Evolutionary conservation across 1,284 basidiomycete genomes (phyloP).

Genomic region (Malassezia cuniculi): DNA sequence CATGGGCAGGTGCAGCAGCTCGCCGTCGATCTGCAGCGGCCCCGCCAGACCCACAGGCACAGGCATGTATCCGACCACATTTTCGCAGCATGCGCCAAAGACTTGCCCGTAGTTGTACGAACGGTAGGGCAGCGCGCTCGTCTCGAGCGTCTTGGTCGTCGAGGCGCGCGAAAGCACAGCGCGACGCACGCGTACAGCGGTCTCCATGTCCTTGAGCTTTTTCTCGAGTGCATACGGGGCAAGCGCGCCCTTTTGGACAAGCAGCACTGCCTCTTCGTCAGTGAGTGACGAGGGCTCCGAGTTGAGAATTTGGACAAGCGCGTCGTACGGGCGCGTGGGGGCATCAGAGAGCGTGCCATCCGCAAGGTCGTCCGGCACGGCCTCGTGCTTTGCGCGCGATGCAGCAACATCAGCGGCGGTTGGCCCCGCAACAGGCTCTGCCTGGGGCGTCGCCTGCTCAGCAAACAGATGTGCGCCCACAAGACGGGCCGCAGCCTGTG

Average conservation of each 20-base stretch:
- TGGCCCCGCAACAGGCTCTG: not conserved
- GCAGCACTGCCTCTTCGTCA: slow-evolving; percentile 81
- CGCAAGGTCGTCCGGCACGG: not conserved
- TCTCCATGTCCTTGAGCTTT: slow-evolving; percentile 67
- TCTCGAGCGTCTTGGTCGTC: slow-evolving; percentile 69
- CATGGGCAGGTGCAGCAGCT: slow-evolving; percentile 84
- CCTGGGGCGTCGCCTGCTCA: not conserved
- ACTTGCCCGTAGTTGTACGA: slow-evolving; percentile 89
- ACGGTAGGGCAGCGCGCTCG: slow-evolving; percentile 66
- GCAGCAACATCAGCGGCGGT: not conserved
- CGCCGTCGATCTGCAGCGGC: slow-evolving; percentile 80
- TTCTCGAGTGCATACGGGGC: slow-evolving; percentile 89
- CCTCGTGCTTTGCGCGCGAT: not conserved
- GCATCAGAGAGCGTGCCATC: slow-evolving; percentile 13
- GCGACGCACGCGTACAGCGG: slow-evolving; percentile 75
- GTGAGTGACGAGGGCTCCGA: slow-evolving; percentile 59
- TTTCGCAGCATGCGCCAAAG: slow-evolving; percentile 95
- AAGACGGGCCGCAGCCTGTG: slow-evolving; percentile 42
- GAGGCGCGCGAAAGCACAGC: slow-evolving; percentile 85
- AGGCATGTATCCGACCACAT: slow-evolving; percentile 94
- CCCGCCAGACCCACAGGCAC: slow-evolving; percentile 92
- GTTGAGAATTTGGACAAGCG: slow-evolving; percentile 73
- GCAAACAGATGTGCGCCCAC: slow-evolving; percentile 34
- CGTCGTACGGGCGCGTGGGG: slow-evolving; percentile 52
- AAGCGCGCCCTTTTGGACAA: slow-evolving; percentile 85